Evolutionary conservation across 1,284 basidiomycete genomes (phyloP).

Genomic region (Malassezia cuniculi): DNA sequence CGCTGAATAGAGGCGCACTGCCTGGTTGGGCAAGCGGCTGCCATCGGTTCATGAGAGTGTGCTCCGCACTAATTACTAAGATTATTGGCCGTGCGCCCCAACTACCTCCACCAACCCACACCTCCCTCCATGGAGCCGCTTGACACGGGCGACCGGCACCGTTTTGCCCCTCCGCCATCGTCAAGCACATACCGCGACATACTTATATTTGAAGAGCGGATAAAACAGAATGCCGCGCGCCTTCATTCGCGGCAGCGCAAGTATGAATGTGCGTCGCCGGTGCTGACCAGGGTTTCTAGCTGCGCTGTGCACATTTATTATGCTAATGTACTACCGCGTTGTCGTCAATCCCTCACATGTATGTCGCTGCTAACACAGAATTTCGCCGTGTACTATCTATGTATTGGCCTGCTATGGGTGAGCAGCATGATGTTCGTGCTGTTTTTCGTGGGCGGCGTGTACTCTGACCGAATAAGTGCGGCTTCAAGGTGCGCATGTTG

Average conservation of each 20-base stretch:
- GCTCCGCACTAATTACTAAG: too few relatives aligned
- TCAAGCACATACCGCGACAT: too few relatives aligned
- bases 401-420: slow-evolving; percentile 30
- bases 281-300: slow-evolving; percentile 4
- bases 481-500: not conserved
- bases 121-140: too few relatives aligned
- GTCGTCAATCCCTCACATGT: slow-evolving; percentile 2
- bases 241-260: slow-evolving; percentile 67
- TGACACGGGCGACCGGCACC: too few relatives aligned
- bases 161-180: too few relatives aligned
- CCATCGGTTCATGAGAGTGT: too few relatives aligned
- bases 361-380: slow-evolving; percentile 11
- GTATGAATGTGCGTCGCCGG: slow-evolving; percentile 63
- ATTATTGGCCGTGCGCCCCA: too few relatives aligned
- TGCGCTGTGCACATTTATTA: slow-evolving; percentile 2
- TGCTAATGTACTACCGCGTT: slow-evolving; percentile 4
- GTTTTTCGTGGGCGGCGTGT: slow-evolving; percentile 94
- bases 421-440: slow-evolving; percentile 65
- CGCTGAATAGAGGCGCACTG: too few relatives aligned
- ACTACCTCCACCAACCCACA: too few relatives aligned
- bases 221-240: slow-evolving; percentile 78
- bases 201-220: slow-evolving; percentile 82
- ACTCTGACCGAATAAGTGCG: slow-evolving; percentile 84
- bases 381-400: slow-evolving; percentile 24
- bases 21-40: too few relatives aligned